A percentile compares a stretch with the other conserved stretches of the same genome.
phyloP scores from a whole-genome alignment of 2,329 filamentous ascomycete genomes.

The Alternaria ethzedia region DNA sequence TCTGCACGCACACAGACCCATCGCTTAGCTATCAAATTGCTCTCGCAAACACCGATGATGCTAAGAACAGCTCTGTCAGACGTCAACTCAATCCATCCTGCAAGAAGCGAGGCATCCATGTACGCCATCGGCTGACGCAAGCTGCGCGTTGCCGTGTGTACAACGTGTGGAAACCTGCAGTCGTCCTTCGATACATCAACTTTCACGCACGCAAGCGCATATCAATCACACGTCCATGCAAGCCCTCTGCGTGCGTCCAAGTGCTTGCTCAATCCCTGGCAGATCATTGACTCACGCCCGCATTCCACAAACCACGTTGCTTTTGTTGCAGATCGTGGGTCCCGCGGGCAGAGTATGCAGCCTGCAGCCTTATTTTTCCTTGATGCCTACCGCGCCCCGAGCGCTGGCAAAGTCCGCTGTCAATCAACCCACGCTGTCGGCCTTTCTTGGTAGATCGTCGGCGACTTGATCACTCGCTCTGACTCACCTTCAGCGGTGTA shows the following conservation, averaged over 20 bases:
- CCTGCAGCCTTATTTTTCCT: constrained; percentile 3
- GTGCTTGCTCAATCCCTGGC: constrained; percentile 22
- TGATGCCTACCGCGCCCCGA: background rate
- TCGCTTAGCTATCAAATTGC: background rate
- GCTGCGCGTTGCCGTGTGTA: constrained; percentile 8
- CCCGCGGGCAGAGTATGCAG: constrained; percentile 1
- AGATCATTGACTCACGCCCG: constrained; percentile 27
- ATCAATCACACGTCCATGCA: constrained; percentile 37
- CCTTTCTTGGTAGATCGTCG: background rate
- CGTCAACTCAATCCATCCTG: constrained; percentile 9
- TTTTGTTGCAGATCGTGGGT: constrained; percentile 16
- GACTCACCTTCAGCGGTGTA: constrained; percentile 23
- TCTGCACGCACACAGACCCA: background rate
- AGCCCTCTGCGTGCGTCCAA: constrained; percentile 7
- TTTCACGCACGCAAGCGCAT: constrained; percentile 17
- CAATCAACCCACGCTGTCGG: background rate
- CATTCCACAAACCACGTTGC: constrained; percentile 29
- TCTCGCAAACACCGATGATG: background rate
- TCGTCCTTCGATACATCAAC: constrained; percentile 26
- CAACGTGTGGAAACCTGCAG: constrained; percentile 29
- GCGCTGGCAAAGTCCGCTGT: constrained; percentile 1
- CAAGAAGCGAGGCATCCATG: constrained; percentile 7
- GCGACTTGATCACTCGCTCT: constrained; percentile 7
- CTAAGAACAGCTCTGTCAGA: constrained; percentile 4
- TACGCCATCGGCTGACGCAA: constrained; percentile 12